Evolutionary conservation across 805 yeast species (phyloP).

Genomic region (Kuraishia capsulata): DNA sequence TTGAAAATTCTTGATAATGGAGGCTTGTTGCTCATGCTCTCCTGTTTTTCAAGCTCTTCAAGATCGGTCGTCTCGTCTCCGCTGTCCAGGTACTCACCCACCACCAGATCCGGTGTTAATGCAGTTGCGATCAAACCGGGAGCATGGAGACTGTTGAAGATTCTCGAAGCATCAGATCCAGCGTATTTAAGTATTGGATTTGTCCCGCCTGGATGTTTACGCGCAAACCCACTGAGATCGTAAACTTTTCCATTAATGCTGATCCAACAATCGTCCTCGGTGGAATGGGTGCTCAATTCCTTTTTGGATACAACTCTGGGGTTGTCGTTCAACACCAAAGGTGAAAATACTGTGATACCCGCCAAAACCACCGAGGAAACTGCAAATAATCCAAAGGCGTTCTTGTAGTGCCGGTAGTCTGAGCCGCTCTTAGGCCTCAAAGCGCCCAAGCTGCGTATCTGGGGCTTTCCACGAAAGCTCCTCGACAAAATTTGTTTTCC

Average conservation of each 20-base stretch:
- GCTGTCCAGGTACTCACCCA: slow-evolving; percentile 19
- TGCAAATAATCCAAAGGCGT: not conserved
- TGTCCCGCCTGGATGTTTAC: slow-evolving; percentile 32
- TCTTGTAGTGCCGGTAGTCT: no score
- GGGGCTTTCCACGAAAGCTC: no score
- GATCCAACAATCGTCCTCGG: slow-evolving; percentile 19
- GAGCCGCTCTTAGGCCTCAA: no score
- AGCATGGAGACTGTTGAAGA: slow-evolving; percentile 9
- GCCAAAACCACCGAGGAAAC: not conserved
- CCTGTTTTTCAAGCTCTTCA: slow-evolving; percentile 13
- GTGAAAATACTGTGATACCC: not conserved
- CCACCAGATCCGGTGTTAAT: slow-evolving; percentile 17
- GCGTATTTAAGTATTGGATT: slow-evolving; percentile 26
- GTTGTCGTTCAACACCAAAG: not conserved
- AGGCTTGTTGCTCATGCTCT: slow-evolving; percentile 18
- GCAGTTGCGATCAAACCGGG: slow-evolving; percentile 3
- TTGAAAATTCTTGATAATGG: slow-evolving; percentile 31
- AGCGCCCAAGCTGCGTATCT: no score
- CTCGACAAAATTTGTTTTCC: no score
- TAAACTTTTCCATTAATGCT: slow-evolving; percentile 24
- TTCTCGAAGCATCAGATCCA: slow-evolving; percentile 31
- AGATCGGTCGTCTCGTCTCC: slow-evolving; percentile 3
- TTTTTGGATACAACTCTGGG: not conserved
- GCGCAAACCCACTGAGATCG: slow-evolving; percentile 23
- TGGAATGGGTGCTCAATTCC: not conserved